Evolutionary conservation across 208 protist genomes (phyloP).

Genomic region (Trypanosoma lewisi): DNA sequence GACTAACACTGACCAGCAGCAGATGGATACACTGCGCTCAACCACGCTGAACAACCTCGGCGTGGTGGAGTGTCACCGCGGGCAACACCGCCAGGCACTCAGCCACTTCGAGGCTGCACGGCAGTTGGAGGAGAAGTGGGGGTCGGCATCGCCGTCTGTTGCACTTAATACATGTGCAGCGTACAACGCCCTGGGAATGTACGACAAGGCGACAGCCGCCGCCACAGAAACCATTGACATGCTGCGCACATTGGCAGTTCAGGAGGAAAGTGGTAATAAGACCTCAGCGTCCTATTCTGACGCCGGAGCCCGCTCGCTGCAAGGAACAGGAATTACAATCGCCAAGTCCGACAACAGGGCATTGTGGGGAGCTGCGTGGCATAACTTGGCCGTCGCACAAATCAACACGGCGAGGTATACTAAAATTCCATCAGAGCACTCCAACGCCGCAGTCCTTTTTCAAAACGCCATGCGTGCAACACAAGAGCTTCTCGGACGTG

Average conservation of each 20-base stretch:
- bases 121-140: slow-evolving; percentile 78
- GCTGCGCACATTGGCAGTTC: slow-evolving; percentile 66
- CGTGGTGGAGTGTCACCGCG: slow-evolving; percentile 82
- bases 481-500: slow-evolving; percentile 63
- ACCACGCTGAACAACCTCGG: slow-evolving; percentile 89
- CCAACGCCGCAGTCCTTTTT: slow-evolving; percentile 66
- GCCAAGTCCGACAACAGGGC: slow-evolving; percentile 70
- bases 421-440: slow-evolving; percentile 53
- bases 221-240: slow-evolving; percentile 86
- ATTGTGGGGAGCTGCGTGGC: slow-evolving; percentile 88
- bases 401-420: slow-evolving; percentile 61
- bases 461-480: slow-evolving; percentile 87
- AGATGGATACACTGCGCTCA: slow-evolving; percentile 69
- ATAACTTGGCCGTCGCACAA: slow-evolving; percentile 85
- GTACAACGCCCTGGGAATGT: slow-evolving; percentile 82
- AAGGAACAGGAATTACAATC: slow-evolving; percentile 34
- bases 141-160: slow-evolving; percentile 71
- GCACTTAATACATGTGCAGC: slow-evolving; percentile 82
- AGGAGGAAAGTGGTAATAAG: slow-evolving; percentile 23
- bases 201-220: slow-evolving; percentile 81
- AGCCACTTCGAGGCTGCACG: slow-evolving; percentile 80
- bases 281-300: not conserved
- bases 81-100: slow-evolving; percentile 74
- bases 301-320: slow-evolving; percentile 1
- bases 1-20: slow-evolving; percentile 19